A percentile compares a stretch with the other conserved stretches of the same genome.
phyloP scores from a whole-genome alignment of 495 filamentous ascomycete species.

The Lentithecium fluviatile region DNA sequence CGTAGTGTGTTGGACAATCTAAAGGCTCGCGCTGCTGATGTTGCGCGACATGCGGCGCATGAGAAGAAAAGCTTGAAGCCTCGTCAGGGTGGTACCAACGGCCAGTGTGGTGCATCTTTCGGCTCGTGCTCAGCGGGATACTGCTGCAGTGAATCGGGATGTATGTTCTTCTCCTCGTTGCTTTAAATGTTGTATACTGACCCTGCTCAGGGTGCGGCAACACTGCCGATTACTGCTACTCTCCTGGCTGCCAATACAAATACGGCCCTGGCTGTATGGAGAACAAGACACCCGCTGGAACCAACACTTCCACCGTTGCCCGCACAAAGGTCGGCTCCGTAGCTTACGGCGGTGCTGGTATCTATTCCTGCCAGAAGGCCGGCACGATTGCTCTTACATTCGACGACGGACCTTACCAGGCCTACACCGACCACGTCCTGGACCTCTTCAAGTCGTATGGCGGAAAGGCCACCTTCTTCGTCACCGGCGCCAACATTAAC shows the following conservation, averaged over 20 bases:
- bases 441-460: conserved; percentile 65
- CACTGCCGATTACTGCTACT: conserved; percentile 25
- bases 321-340: conserved; percentile 26
- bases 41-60: neutral
- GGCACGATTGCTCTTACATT: conserved; percentile 73
- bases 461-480: conserved; percentile 75
- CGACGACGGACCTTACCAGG: conserved; percentile 68
- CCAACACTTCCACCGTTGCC: conserved; percentile 29
- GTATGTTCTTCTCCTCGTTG: neutral
- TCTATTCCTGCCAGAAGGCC: conserved; percentile 61
- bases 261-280: conserved; percentile 35
- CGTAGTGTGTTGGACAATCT: conserved; percentile 20
- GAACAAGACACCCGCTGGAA: conserved; percentile 30
- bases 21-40: conserved; percentile 5
- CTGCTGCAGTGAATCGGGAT: conserved; percentile 31
- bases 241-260: conserved; percentile 26
- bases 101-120: conserved; percentile 28
- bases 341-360: conserved; percentile 44
- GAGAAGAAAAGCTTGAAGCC: conserved; percentile 8
- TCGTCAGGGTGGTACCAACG: conserved; percentile 26
- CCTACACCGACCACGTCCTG: conserved; percentile 67
- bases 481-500: conserved; percentile 71
- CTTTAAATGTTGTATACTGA: conserved; percentile 1
- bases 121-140: conserved; percentile 29
- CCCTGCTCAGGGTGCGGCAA: conserved; percentile 24